phyloP scores from a whole-genome alignment of 2,329 filamentous ascomycete species.

The Hymenoscyphus linearis region DNA sequence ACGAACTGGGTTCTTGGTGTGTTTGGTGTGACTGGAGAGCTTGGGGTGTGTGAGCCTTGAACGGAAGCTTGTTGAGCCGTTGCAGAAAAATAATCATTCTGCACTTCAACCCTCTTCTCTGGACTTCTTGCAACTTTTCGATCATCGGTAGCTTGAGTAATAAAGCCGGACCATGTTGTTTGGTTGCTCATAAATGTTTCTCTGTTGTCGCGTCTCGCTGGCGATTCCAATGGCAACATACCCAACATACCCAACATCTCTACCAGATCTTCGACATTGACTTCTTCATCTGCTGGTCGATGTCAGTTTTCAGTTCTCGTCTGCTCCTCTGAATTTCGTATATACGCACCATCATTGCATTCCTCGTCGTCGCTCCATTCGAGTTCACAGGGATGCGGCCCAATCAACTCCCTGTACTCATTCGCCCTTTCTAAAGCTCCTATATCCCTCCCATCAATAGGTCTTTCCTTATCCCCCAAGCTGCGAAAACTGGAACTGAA shows the following conservation, averaged over 20 bases:
- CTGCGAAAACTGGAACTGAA: neutral
- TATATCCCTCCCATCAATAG: neutral
- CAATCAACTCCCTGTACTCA: neutral
- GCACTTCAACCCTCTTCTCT: neutral
- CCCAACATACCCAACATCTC: neutral
- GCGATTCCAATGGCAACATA: neutral
- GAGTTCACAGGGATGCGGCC: neutral
- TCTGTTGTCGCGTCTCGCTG: neutral
- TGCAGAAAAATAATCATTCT: neutral
- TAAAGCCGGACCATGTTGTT: neutral
- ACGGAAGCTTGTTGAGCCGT: neutral
- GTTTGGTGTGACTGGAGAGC: neutral
- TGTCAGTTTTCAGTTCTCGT: neutral
- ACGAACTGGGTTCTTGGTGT: neutral
- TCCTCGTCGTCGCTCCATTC: neutral
- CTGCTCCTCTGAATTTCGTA: neutral
- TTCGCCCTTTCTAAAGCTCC: neutral
- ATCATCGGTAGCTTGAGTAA: neutral
- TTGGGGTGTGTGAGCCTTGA: neutral
- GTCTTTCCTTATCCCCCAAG: neutral
- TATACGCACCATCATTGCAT: neutral
- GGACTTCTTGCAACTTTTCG: neutral
- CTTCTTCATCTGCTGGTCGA: neutral
- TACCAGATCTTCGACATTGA: neutral
- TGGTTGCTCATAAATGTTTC: neutral